Conservation (phyloP, 78 protist genomes). For the Dictyostelium firmibasis region DNA sequence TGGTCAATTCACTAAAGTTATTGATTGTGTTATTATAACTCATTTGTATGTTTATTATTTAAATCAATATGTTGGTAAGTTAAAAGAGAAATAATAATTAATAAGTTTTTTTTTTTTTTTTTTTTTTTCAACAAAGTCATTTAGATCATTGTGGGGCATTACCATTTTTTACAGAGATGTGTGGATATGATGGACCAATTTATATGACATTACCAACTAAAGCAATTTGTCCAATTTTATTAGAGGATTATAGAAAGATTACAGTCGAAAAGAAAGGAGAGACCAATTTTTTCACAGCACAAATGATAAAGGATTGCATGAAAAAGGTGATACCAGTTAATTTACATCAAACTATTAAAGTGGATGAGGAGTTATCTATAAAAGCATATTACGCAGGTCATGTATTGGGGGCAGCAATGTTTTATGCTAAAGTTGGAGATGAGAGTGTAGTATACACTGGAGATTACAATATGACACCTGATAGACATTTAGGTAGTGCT, state of each 20-base stretch:
- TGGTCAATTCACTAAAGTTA: conserved; percentile 65
- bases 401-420: conserved; percentile 99
- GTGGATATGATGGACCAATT: conserved; percentile 95
- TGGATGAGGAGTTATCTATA: conserved; percentile 91
- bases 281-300: conserved; percentile 88
- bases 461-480: conserved; percentile 99
- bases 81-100: too few species aligned
- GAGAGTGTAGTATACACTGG: conserved; percentile 97
- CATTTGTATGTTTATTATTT: conserved; percentile 79
- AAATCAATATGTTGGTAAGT: neutral
- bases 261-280: conserved; percentile 87
- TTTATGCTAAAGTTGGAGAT: conserved; percentile 89
- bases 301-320: conserved; percentile 92
- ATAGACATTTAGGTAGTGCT: conserved; percentile 96
- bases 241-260: conserved; percentile 93
- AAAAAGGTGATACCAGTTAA: conserved; percentile 85
- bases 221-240: conserved; percentile 94
- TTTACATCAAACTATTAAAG: conserved; percentile 88
- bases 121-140: too few species aligned
- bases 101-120: too few species aligned
- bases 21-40: conserved; percentile 88
- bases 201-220: conserved; percentile 97
- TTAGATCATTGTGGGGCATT: conserved; percentile 98
- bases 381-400: conserved; percentile 97
- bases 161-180: conserved; percentile 95